Conservation (phyloP, 805 yeast genomes). For the Sugiyamaella boreocaroliniensis region DNA sequence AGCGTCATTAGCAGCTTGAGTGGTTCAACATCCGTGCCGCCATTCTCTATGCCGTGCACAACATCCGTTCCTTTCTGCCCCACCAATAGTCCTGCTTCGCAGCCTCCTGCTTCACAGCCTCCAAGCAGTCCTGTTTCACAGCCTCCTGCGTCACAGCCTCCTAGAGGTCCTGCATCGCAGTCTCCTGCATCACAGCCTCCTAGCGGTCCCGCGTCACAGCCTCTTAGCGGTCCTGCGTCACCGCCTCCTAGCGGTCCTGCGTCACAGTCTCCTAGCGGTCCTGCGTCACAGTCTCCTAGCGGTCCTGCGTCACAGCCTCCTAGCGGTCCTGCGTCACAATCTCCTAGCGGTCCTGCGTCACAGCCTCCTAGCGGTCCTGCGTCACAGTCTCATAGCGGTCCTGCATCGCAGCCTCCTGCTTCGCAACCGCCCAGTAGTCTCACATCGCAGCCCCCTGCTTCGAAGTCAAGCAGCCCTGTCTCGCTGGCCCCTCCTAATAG, state of each 20-base stretch:
- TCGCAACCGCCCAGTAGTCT: not conserved
- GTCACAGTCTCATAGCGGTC: not conserved
- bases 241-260: too few species aligned
- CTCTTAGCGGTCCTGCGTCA: not conserved
- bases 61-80: not conserved
- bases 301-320: too few species aligned
- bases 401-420: not conserved
- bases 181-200: not conserved
- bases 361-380: too few species aligned
- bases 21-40: not conserved
- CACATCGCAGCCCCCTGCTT: not conserved
- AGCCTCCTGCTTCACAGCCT: not conserved
- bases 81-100: not conserved
- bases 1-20: not conserved
- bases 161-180: not conserved
- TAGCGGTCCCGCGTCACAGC: not conserved
- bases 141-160: too few species aligned
- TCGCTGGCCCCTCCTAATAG: not conserved
- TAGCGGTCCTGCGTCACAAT: too few species aligned
- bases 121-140: not conserved
- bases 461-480: too few species aligned
- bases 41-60: not conserved
- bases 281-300: too few species aligned
- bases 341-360: too few species aligned
- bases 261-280: not conserved